phyloP scores from a whole-genome alignment of 768 basidiomycete genomes.

The Pleurotus cornucopiae region DNA sequence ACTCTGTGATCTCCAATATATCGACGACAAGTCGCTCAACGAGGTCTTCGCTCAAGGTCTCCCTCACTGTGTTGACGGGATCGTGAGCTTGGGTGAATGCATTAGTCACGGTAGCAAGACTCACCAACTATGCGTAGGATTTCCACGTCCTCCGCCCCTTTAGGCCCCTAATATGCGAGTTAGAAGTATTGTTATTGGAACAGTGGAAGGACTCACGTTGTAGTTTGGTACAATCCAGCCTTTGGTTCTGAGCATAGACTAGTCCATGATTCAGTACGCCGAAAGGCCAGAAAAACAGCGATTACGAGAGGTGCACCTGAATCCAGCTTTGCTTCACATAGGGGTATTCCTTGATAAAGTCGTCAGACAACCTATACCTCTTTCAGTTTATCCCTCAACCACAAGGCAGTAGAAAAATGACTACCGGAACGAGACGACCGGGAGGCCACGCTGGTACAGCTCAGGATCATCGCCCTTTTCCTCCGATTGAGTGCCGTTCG shows the following conservation, averaged over 20 bases:
- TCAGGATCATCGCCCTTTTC: conserved; percentile 38
- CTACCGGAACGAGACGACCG: conserved; percentile 57
- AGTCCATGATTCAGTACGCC: conserved; percentile 6
- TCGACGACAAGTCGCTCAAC: conserved; percentile 48
- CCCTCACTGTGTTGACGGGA: conserved; percentile 32
- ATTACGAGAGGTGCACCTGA: conserved; percentile 23
- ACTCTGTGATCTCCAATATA: conserved; percentile 43
- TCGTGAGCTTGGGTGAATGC: too few relatives aligned
- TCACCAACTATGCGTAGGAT: conserved; percentile 55
- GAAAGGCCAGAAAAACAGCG: background rate
- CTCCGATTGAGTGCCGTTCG: conserved; percentile 9
- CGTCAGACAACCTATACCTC: conserved; percentile 38
- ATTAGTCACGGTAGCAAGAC: conserved; percentile 8
- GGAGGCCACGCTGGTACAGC: conserved; percentile 47
- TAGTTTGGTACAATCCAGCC: conserved; percentile 67
- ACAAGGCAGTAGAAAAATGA: background rate
- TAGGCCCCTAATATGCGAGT: conserved; percentile 33
- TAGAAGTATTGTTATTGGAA: background rate
- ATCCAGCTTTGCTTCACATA: conserved; percentile 51
- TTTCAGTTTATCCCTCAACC: background rate
- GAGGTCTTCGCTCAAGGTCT: conserved; percentile 50
- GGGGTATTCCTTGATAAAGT: conserved; percentile 47
- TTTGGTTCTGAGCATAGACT: conserved; percentile 42
- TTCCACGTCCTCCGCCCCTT: conserved; percentile 46
- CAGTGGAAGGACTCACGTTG: conserved; percentile 22